Evolutionary conservation across 2,329 filamentous ascomycete species (phyloP).

Genomic region (Fusarium luffae): DNA sequence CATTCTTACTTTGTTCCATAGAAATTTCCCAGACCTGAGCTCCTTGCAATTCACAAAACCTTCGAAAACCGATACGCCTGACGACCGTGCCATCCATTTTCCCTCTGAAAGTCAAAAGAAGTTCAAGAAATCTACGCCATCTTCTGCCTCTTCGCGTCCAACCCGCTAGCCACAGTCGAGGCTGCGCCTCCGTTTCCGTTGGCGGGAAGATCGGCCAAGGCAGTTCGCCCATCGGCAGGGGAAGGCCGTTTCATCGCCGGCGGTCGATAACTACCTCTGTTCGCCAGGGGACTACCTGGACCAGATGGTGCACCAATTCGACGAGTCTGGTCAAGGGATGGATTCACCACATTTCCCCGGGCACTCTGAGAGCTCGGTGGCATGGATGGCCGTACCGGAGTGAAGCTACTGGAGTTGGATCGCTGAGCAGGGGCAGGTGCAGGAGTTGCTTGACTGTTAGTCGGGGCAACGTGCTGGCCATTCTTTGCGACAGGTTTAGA

Average conservation of each 20-base stretch:
- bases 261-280: conserved; percentile 68
- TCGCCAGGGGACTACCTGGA: conserved; percentile 66
- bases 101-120: background rate
- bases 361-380: conserved; percentile 41
- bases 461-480: conserved; percentile 62
- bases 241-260: conserved; percentile 67
- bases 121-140: conserved; percentile 47
- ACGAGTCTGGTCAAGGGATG: conserved; percentile 64
- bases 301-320: conserved; percentile 69
- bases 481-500: conserved; percentile 76
- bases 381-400: conserved; percentile 47
- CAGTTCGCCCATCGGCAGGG: conserved; percentile 54
- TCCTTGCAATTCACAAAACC: conserved; percentile 29
- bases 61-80: conserved; percentile 31
- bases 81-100: conserved; percentile 14
- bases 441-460: conserved; percentile 44
- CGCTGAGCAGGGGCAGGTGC: conserved; percentile 31
- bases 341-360: conserved; percentile 61
- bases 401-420: conserved; percentile 45
- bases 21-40: conserved; percentile 37
- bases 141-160: conserved; percentile 66
- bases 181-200: conserved; percentile 52
- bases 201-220: conserved; percentile 62
- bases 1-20: conserved; percentile 16
- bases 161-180: conserved; percentile 40